A percentile compares a stretch with the other conserved stretches of the same genome.
Conservation (phyloP, 2,329 filamentous ascomycete species). For the Claviceps monticola region DNA sequence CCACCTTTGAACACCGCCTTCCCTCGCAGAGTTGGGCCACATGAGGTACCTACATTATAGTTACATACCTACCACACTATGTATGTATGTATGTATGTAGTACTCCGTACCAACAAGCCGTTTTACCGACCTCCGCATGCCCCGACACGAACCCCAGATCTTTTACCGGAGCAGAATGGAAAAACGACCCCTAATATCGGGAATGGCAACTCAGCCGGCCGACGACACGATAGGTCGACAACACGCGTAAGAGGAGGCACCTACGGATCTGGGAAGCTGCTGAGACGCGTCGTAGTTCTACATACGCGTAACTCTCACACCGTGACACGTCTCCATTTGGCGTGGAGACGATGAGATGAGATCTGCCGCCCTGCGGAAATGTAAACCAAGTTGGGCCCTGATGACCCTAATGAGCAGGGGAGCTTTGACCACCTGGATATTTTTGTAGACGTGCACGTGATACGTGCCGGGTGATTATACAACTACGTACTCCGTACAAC, state of each 20-base stretch:
- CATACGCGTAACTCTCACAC: neutral
- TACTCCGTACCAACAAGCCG: no score
- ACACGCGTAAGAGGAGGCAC: neutral
- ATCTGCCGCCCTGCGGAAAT: neutral
- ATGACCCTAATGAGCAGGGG: constrained; percentile 3
- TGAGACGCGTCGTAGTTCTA: neutral
- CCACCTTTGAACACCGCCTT: no score
- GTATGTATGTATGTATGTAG: no score
- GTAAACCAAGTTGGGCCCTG: no score
- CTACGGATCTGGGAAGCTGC: neutral
- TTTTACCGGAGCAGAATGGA: no score
- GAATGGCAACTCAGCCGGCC: neutral
- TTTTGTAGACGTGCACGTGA: constrained; percentile 10
- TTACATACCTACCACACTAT: no score
- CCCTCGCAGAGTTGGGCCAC: no score
- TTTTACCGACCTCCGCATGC: no score
- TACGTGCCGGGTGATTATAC: neutral
- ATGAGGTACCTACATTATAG: no score
- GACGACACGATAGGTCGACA: neutral
- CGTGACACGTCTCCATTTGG: neutral
- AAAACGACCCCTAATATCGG: neutral
- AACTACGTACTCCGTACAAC: no score
- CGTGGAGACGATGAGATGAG: neutral
- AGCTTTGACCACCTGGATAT: constrained; percentile 17
- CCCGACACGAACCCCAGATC: no score